These are phyloP conservation scores for Monosporozyma servazzii DNA, from an alignment of 805 yeast genomes.

Conservation along the genomic window DNA sequence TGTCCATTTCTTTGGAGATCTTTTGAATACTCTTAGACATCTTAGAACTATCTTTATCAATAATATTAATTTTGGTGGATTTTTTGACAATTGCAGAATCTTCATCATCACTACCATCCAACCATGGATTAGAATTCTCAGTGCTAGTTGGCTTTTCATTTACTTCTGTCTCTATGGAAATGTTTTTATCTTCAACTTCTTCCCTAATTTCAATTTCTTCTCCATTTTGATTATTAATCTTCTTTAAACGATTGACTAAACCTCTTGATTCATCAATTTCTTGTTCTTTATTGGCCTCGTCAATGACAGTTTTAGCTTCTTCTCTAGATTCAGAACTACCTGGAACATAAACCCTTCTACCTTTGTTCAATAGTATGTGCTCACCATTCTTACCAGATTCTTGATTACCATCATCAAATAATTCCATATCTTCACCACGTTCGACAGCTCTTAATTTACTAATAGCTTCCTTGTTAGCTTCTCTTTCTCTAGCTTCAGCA, in stretches of 20 bases:
- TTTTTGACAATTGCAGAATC: conserved; percentile 25
- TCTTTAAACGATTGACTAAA: conserved; percentile 34
- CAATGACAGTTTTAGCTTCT: conserved; percentile 31
- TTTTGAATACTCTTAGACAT: conserved; percentile 40
- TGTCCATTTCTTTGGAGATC: conserved; percentile 30
- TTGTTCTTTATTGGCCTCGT: conserved; percentile 35
- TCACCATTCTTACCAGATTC: conserved; percentile 34
- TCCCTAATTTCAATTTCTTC: conserved; percentile 5
- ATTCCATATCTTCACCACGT: conserved; percentile 36
- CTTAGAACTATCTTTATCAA: conserved; percentile 44
- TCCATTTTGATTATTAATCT: conserved; percentile 5
- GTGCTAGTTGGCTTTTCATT: conserved; percentile 3
- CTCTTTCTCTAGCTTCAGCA: conserved; percentile 64
- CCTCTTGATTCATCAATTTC: conserved; percentile 42
- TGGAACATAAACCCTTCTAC: conserved; percentile 77
- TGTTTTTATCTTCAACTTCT: conserved; percentile 6
- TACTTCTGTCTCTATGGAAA: conserved; percentile 1
- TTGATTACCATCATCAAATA: conserved; percentile 24
- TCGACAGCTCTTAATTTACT: conserved; percentile 43
- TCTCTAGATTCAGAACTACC: conserved; percentile 23
- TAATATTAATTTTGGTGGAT: conserved; percentile 38
- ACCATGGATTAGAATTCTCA: conserved; percentile 44
- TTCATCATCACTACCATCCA: conserved; percentile 29
- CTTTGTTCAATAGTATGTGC: conserved; percentile 50
- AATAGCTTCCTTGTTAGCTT: conserved; percentile 47